Conservation (phyloP, 257 asterid species). For the Capsicum rhomboideum region DNA sequence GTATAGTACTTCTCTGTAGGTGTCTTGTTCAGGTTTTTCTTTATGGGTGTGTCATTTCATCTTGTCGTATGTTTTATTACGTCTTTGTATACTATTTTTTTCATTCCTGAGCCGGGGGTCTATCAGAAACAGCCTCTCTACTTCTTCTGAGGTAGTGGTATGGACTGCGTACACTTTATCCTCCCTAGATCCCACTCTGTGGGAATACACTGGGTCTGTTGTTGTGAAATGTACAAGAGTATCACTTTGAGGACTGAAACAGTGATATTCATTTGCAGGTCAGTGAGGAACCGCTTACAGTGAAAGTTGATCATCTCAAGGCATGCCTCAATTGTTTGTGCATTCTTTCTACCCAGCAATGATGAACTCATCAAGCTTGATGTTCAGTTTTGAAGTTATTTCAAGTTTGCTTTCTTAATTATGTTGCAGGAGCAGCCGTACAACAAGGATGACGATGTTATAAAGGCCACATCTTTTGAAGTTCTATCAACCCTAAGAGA, state of each 20-base stretch:
- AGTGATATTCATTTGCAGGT: conserved; percentile 51
- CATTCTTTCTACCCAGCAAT: background rate
- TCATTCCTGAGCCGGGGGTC: too few relatives aligned
- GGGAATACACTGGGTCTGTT: too few relatives aligned
- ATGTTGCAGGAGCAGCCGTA: conserved; percentile 67
- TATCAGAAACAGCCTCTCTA: too few relatives aligned
- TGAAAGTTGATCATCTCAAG: conserved; percentile 95
- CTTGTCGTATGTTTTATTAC: too few relatives aligned
- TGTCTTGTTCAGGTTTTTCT: too few relatives aligned
- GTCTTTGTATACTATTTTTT: too few relatives aligned
- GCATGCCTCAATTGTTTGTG: conserved; percentile 21
- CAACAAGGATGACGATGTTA: conserved; percentile 82
- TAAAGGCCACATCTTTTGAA: conserved; percentile 93
- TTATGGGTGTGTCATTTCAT: too few relatives aligned
- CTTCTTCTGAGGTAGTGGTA: too few relatives aligned
- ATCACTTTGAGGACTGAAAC: conserved; percentile 17
- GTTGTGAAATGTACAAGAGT: conserved; percentile 2
- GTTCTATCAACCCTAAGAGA: conserved; percentile 92
- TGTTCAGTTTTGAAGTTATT: background rate
- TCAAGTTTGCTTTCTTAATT: conserved; percentile 9
- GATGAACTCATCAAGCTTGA: conserved; percentile 1
- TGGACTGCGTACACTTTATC: too few relatives aligned
- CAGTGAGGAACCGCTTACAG: conserved; percentile 92
- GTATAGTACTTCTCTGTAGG: too few relatives aligned
- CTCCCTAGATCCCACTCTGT: too few relatives aligned